phyloP scores from a whole-genome alignment of 371 early-diverging fungal genomes.

The Blakeslea trispora region DNA sequence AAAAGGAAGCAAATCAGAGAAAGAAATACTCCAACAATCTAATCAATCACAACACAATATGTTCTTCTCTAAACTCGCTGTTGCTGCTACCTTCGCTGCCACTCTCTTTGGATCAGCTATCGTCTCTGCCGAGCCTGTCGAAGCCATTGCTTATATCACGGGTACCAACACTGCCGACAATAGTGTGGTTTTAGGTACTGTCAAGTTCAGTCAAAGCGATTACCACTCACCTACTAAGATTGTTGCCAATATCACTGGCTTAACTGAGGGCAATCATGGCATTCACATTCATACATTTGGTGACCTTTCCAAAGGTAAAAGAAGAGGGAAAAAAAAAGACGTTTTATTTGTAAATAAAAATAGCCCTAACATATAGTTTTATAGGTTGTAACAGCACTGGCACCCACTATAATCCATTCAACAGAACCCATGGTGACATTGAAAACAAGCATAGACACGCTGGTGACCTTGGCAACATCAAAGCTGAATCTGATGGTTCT shows the following conservation, averaged over 20 bases:
- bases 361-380: no score
- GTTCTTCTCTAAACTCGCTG: no score
- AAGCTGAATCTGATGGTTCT: conserved; percentile 54
- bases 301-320: conserved; percentile 69
- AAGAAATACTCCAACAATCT: no score
- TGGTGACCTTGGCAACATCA: conserved; percentile 88
- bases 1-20: no score
- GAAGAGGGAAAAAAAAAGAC: conserved; percentile 13
- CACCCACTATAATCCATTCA: conserved; percentile 81
- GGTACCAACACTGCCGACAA: conserved; percentile 41
- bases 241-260: conserved; percentile 60
- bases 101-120: background rate
- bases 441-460: conserved; percentile 68
- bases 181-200: conserved; percentile 76
- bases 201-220: conserved; percentile 68
- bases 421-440: conserved; percentile 80
- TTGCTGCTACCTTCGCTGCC: no score
- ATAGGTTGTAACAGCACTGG: conserved; percentile 74
- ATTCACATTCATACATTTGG: conserved; percentile 85
- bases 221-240: conserved; percentile 57
- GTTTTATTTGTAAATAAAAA: no score
- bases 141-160: conserved; percentile 71
- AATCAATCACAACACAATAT: no score
- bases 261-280: conserved; percentile 81
- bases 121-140: conserved; percentile 22